Evolutionary conservation across 352 stramenopile genomes (phyloP), one percentile per base, ranked within the genome.

Genomic region (Globisporangium carolinianum): DNA sequence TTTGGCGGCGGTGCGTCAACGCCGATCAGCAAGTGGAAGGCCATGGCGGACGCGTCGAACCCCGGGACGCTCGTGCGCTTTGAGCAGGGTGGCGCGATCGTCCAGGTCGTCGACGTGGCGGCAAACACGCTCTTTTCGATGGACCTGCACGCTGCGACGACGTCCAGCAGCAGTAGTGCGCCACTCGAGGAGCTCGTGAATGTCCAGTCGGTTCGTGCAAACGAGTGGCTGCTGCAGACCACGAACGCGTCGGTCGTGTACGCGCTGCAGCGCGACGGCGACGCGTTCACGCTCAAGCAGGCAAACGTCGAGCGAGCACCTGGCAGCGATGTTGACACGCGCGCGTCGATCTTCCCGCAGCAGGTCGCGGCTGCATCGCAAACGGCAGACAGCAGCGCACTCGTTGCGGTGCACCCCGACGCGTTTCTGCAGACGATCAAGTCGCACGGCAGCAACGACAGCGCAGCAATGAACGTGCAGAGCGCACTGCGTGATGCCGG

Each of bases 141-240:
- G n/a, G 76, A 89, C 14, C 45, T 87, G 47, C 56, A 53, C 9
- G 63, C 54, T 43, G 32, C 59, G 2, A 63, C 43, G 9, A 53
- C 45, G 6, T 58, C 50, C 1, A 51, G 24, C 1, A 8, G 9
- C 6, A 43, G 7, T 3, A 12, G 11, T 12, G 39, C 39, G 11
- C 53, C 60, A 17, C 4, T 71, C 1, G 17, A 66, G 6, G 67
- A 68, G 2, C 57, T 89, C 8, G 60, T 72, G 7, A 70, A 58
- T 37, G 67, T 89, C 0, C 75, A 87, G 47, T 47, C 69, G 0
- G 53, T 74, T 4, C 67, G 61, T 2, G 55, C 62, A 17, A 60
- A 73, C 39, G 67, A 83, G 52, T 89, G 79, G 79, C 53, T 85
- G 5, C 18, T 87, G 47, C 73, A 73, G 4, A 86, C 76, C 7